phyloP scores from a whole-genome alignment of 2,329 filamentous ascomycete species.

The Ophiocordyceps australis region DNA sequence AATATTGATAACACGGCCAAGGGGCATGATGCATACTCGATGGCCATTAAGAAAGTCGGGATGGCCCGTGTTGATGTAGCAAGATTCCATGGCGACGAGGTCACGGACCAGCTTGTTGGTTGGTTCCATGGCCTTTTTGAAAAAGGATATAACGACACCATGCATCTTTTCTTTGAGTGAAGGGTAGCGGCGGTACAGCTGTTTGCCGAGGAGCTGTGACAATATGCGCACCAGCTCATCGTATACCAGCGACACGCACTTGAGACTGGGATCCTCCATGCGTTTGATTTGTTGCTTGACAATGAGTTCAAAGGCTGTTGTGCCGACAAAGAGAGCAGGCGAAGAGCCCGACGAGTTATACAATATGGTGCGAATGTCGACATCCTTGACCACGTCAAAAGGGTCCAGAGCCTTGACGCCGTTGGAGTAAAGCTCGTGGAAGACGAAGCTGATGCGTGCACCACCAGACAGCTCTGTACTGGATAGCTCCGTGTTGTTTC shows the following conservation, averaged over 20 bases:
- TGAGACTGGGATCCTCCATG: constrained; percentile 87
- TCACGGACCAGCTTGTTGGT: constrained; percentile 94
- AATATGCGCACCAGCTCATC: constrained; percentile 95
- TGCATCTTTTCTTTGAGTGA: constrained; percentile 93
- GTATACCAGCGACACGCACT: constrained; percentile 93
- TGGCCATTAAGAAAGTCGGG: constrained; percentile 96
- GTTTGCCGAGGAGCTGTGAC: constrained; percentile 72
- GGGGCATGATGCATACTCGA: constrained; percentile 33
- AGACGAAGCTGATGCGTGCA: constrained; percentile 96
- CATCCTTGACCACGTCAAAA: constrained; percentile 93
- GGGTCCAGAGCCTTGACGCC: constrained; percentile 96
- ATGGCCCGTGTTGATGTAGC: constrained; percentile 97
- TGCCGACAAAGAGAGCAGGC: constrained; percentile 90
- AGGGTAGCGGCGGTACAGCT: constrained; percentile 86
- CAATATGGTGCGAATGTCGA: constrained; percentile 89
- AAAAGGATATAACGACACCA: constrained; percentile 77
- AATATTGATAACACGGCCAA: not conserved
- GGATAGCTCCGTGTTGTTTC: constrained; percentile 90
- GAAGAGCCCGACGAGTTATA: constrained; percentile 99
- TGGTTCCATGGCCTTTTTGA: constrained; percentile 96
- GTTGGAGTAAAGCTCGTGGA: constrained; percentile 95
- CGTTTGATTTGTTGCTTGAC: constrained; percentile 98
- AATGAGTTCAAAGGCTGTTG: constrained; percentile 94
- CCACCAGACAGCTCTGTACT: constrained; percentile 89
- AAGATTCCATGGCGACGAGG: constrained; percentile 85